These are phyloP conservation scores for Podaxis sp. DNA, from an alignment of 768 basidiomycete genomes.

Conservation along the genomic window DNA sequence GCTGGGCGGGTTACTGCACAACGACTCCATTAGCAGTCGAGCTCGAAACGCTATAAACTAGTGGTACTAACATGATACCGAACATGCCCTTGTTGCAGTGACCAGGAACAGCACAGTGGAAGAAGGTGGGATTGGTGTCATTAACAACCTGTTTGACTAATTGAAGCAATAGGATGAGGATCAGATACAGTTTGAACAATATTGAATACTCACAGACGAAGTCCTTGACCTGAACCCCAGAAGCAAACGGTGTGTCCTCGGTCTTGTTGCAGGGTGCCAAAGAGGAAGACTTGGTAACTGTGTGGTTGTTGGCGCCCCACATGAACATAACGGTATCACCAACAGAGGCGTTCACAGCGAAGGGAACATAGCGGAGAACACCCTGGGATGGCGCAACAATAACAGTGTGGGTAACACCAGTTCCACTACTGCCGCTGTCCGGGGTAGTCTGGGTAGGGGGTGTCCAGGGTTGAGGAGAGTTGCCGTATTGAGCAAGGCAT, in stretches of 20 bases:
- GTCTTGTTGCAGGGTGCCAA: conserved; percentile 76
- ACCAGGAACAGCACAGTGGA: conserved; percentile 65
- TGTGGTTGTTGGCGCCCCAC: conserved; percentile 80
- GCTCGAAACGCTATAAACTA: neutral
- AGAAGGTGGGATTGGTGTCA: conserved; percentile 70
- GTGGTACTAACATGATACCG: conserved; percentile 56
- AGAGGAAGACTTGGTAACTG: conserved; percentile 75
- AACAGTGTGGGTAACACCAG: conserved; percentile 68
- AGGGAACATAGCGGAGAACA: conserved; percentile 73
- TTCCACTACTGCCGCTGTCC: conserved; percentile 34
- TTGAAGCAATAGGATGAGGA: conserved; percentile 18
- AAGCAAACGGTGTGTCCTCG: conserved; percentile 53
- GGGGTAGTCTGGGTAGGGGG: conserved; percentile 29
- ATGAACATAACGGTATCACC: conserved; percentile 76
- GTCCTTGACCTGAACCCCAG: conserved; percentile 60
- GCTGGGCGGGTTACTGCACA: conserved; percentile 53
- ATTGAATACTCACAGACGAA: conserved; percentile 53
- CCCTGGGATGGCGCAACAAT: conserved; percentile 78
- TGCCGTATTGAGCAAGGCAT: conserved; percentile 63
- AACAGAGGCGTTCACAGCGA: conserved; percentile 70
- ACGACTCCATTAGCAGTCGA: conserved; percentile 14
- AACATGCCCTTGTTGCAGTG: conserved; percentile 89
- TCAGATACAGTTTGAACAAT: neutral
- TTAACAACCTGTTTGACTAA: conserved; percentile 70
- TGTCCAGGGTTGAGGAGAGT: conserved; percentile 30